These are phyloP conservation scores for Chlorella sp. DNA, from an alignment of 139 green algal genomes.

Conservation along the genomic window DNA sequence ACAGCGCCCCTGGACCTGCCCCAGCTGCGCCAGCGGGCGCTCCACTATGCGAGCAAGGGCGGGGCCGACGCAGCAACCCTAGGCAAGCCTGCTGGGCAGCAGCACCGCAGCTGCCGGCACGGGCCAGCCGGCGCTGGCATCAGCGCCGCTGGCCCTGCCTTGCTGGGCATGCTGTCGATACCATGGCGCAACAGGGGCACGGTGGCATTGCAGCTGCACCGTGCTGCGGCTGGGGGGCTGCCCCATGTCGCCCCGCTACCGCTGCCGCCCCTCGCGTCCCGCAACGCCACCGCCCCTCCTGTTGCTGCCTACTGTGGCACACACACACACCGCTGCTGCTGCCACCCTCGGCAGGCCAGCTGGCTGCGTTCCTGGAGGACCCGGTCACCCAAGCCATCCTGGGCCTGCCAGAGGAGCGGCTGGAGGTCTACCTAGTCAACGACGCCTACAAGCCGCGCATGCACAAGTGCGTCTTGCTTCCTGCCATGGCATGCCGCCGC, in stretches of 20 bases:
- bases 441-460: constrained; percentile 65
- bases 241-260: too few species aligned
- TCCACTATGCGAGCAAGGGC: background rate
- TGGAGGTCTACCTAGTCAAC: constrained; percentile 39
- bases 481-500: too few species aligned
- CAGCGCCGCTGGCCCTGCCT: too few species aligned
- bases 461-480: constrained; percentile 37
- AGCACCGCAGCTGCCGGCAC: background rate
- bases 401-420: background rate
- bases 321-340: background rate
- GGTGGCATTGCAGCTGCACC: too few species aligned
- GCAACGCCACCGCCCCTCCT: background rate
- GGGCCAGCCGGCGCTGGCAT: too few species aligned
- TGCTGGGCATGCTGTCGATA: too few species aligned
- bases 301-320: background rate
- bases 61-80: background rate
- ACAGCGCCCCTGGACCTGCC: background rate
- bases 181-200: too few species aligned
- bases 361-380: background rate
- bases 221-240: too few species aligned
- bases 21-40: background rate
- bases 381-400: constrained; percentile 10
- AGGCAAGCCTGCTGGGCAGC: background rate
- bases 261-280: background rate
- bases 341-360: background rate